Percentiles rank a stretch among this genome's conserved stretches.
These are phyloP conservation scores for Persicaria maculosa DNA, from an alignment of 148 eudicot species.

Conservation along the genomic window DNA sequence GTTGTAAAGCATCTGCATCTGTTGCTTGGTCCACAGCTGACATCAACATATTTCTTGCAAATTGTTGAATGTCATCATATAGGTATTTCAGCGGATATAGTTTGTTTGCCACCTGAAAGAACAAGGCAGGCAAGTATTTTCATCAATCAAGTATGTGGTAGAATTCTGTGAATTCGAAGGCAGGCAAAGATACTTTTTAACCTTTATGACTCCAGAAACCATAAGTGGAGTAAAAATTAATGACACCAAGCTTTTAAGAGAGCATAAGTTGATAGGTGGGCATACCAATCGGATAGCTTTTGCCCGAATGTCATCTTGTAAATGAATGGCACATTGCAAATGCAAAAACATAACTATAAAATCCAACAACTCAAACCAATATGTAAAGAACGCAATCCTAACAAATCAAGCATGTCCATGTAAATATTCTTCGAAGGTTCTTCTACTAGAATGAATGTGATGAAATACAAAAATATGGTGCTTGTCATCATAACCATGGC, in stretches of 20 bases:
- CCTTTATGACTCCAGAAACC: conserved; percentile 1
- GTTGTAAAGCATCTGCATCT: conserved; percentile 34
- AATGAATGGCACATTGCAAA: conserved; percentile 81
- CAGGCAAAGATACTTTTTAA: not conserved
- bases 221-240: not conserved
- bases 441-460: not conserved
- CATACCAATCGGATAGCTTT: conserved; percentile 97
- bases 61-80: conserved; percentile 62
- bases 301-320: conserved; percentile 77
- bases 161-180: not conserved
- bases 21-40: conserved; percentile 53
- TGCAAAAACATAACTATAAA: conserved; percentile 8
- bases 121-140: conserved; percentile 4
- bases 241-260: not conserved
- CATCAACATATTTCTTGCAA: conserved; percentile 67
- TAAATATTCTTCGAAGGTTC: not conserved
- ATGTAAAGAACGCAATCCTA: not conserved
- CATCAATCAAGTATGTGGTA: not conserved
- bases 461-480: conserved; percentile 12
- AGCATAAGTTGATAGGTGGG: conserved; percentile 7
- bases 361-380: not conserved
- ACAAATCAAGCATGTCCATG: conserved; percentile 1
- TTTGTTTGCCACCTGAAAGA: conserved; percentile 81
- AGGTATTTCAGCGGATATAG: conserved; percentile 53
- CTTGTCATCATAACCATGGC: conserved; percentile 11